Evolutionary conservation across 352 stramenopile genomes (phyloP).

Genomic region (Globisporangium rhizosaccharum): DNA sequence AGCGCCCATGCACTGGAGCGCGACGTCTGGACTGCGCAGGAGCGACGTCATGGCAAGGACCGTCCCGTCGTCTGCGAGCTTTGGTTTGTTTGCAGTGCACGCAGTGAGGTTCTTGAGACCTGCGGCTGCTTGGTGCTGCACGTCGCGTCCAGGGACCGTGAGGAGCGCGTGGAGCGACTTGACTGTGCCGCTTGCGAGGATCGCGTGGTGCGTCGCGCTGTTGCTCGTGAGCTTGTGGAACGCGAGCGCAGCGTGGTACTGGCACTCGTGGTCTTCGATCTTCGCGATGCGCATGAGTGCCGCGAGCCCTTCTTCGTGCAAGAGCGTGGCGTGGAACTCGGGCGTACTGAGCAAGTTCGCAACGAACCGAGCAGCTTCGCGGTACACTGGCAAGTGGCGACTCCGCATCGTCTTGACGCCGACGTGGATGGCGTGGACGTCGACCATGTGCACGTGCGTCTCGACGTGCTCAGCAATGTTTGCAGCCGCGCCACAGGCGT

Average conservation of each 20-base stretch:
- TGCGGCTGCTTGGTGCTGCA: slow-evolving; percentile 92
- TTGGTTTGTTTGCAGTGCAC: slow-evolving; percentile 89
- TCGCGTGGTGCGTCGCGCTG: slow-evolving; percentile 48
- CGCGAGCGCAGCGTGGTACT: slow-evolving; percentile 85
- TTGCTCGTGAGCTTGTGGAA: slow-evolving; percentile 89
- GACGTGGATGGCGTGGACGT: slow-evolving; percentile 86
- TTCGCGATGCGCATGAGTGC: slow-evolving; percentile 84
- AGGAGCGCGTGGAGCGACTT: slow-evolving; percentile 71
- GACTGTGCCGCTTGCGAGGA: slow-evolving; percentile 58
- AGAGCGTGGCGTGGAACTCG: slow-evolving; percentile 74
- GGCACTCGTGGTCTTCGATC: slow-evolving; percentile 88
- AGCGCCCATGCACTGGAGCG: slow-evolving; percentile 85
- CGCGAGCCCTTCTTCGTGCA: slow-evolving; percentile 83
- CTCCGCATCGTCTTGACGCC: slow-evolving; percentile 86
- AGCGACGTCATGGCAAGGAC: slow-evolving; percentile 84
- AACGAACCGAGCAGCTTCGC: slow-evolving; percentile 88
- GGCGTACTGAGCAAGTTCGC: slow-evolving; percentile 87
- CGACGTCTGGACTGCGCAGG: slow-evolving; percentile 63
- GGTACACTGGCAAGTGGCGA: slow-evolving; percentile 85
- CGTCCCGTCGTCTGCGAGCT: slow-evolving; percentile 82
- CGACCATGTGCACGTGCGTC: slow-evolving; percentile 81
- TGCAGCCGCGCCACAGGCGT: slow-evolving; percentile 87
- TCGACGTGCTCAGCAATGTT: slow-evolving; percentile 88
- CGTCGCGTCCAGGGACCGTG: slow-evolving; percentile 68
- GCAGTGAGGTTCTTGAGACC: slow-evolving; percentile 90